Evolutionary conservation across 2,329 filamentous ascomycete genomes (phyloP).

Genomic region (Hymenoscyphus linearis): DNA sequence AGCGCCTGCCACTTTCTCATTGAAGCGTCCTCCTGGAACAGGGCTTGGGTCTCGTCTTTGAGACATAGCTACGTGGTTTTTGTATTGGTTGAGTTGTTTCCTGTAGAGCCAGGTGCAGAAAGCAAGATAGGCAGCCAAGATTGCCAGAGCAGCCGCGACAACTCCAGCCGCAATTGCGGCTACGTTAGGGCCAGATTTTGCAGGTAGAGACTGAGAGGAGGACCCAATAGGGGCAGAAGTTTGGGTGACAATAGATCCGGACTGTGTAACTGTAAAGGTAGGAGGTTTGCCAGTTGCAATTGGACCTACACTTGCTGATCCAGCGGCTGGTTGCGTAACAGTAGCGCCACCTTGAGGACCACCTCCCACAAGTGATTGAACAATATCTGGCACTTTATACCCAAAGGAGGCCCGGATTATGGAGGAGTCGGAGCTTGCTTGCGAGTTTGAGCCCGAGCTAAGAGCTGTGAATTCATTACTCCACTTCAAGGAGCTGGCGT

Average conservation of each 20-base stretch:
- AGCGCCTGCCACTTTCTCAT: conserved; percentile 21
- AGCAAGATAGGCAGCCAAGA: conserved; percentile 59
- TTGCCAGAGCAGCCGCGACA: conserved; percentile 59
- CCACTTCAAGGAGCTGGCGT: conserved; percentile 62
- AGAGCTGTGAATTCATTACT: conserved; percentile 55
- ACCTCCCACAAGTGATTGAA: conserved; percentile 60
- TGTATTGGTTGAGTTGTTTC: conserved; percentile 64
- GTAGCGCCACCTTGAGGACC: conserved; percentile 57
- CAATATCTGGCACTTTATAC: conserved; percentile 58
- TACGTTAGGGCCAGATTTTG: conserved; percentile 29
- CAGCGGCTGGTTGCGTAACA: conserved; percentile 56
- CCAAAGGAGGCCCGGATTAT: conserved; percentile 55
- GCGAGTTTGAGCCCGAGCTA: conserved; percentile 31
- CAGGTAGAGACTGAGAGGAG: conserved; percentile 19
- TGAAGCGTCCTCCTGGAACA: conserved; percentile 23
- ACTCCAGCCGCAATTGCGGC: conserved; percentile 46
- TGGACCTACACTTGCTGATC: conserved; percentile 60
- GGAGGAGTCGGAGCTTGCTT: conserved; percentile 24
- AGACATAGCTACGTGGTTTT: conserved; percentile 60
- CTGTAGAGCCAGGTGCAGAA: conserved; percentile 72
- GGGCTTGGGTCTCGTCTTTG: conserved; percentile 49
- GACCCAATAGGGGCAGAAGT: conserved; percentile 33
- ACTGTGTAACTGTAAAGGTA: conserved; percentile 60
- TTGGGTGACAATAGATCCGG: conserved; percentile 39
- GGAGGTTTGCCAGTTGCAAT: conserved; percentile 64